These are phyloP conservation scores for Hericium coralloides DNA, from an alignment of 768 basidiomycete genomes.

Conservation along the genomic window DNA sequence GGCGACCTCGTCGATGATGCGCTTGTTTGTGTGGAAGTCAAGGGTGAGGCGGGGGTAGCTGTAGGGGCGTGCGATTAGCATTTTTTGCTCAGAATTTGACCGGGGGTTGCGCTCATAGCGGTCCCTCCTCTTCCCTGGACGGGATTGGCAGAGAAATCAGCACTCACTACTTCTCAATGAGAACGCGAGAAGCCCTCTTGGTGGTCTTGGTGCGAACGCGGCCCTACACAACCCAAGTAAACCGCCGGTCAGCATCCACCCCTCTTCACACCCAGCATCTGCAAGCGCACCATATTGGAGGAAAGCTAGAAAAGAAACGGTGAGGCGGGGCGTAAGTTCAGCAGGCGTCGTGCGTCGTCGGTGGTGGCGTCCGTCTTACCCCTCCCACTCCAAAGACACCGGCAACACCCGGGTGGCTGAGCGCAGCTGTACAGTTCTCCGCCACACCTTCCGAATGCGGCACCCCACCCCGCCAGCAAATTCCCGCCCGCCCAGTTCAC, in stretches of 20 bases:
- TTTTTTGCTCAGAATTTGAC: not conserved
- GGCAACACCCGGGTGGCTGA: constrained; percentile 25
- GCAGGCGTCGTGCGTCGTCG: constrained; percentile 15
- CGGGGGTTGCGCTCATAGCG: not conserved
- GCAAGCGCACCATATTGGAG: constrained; percentile 42
- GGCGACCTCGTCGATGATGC: constrained; percentile 95
- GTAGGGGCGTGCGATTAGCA: not conserved
- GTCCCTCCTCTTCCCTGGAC: not conserved
- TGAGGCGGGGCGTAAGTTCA: constrained; percentile 17
- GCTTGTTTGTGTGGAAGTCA: constrained; percentile 99
- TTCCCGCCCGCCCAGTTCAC: constrained; percentile 6
- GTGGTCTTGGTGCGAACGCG: constrained; percentile 99
- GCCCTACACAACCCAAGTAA: constrained; percentile 45
- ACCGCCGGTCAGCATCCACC: not conserved
- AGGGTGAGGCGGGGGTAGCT: constrained; percentile 99
- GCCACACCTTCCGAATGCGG: constrained; percentile 7
- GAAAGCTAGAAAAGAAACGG: constrained; percentile 6
- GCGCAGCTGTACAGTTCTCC: constrained; percentile 28
- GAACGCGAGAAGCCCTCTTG: constrained; percentile 96
- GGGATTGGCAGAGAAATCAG: not conserved
- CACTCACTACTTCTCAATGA: constrained; percentile 98
- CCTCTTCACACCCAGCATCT: not conserved
- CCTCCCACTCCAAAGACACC: not conserved
- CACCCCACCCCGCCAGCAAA: not conserved
- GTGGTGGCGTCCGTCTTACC: constrained; percentile 4